A percentile compares a stretch with the other conserved stretches of the same genome.
These are phyloP conservation scores for Moesziomyces sp. DNA, from an alignment of 1,284 basidiomycete species.

Conservation along the genomic window DNA sequence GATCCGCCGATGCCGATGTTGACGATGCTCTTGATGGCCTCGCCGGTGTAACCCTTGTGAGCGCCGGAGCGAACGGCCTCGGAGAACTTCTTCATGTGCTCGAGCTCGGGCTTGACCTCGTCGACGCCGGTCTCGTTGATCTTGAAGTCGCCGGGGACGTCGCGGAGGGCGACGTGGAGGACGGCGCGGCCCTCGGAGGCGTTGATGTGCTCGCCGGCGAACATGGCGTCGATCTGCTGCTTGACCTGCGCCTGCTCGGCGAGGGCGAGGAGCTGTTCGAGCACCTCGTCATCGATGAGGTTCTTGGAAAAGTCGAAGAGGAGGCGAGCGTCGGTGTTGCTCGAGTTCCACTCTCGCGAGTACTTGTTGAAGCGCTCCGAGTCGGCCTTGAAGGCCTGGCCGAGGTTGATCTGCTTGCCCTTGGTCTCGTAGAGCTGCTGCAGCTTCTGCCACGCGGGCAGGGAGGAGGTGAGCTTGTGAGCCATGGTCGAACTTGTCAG, in stretches of 20 bases:
- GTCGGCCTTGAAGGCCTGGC: slow-evolving; percentile 90
- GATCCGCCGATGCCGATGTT: slow-evolving; percentile 99
- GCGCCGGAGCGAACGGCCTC: slow-evolving; percentile 83
- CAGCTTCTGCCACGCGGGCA: slow-evolving; percentile 86
- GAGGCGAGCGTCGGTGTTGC: slow-evolving; percentile 79
- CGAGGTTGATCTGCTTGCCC: slow-evolving; percentile 80
- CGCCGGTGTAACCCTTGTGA: slow-evolving; percentile 98
- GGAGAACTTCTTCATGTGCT: slow-evolving; percentile 91
- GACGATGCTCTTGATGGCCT: slow-evolving; percentile 91
- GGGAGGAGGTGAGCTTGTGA: slow-evolving; percentile 55
- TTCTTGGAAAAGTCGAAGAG: slow-evolving; percentile 98
- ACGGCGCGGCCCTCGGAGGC: slow-evolving; percentile 96
- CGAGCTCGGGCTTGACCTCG: slow-evolving; percentile 84
- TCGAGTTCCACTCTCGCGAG: slow-evolving; percentile 78
- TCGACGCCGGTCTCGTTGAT: slow-evolving; percentile 83
- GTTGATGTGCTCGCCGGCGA: slow-evolving; percentile 95
- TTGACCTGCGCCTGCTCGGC: slow-evolving; percentile 88
- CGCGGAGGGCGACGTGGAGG: slow-evolving; percentile 91
- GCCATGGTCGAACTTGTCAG: slow-evolving; percentile 25
- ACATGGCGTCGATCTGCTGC: slow-evolving; percentile 89
- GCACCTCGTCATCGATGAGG: slow-evolving; percentile 86
- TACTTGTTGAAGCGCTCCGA: slow-evolving; percentile 85
- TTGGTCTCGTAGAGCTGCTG: slow-evolving; percentile 84
- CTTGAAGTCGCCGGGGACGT: slow-evolving; percentile 75
- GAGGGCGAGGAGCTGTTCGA: slow-evolving; percentile 77